Percentiles rank a stretch among this genome's conserved stretches.
These are phyloP conservation scores for Pyronema domesticum DNA, from an alignment of 495 filamentous ascomycete genomes.

Conservation along the genomic window DNA sequence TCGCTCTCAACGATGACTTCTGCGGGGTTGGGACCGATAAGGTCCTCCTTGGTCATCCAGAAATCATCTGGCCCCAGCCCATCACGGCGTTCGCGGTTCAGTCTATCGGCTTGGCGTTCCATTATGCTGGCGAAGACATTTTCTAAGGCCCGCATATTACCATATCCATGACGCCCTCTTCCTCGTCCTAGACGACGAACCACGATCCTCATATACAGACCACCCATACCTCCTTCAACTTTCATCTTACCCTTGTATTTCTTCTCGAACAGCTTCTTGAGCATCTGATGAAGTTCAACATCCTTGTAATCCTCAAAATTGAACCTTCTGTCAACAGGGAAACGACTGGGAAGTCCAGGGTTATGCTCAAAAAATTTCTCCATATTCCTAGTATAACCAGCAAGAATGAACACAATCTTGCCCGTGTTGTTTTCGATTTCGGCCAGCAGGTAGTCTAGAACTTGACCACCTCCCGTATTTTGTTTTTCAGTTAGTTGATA, in stretches of 20 bases:
- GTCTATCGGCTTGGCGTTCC: constrained; percentile 36
- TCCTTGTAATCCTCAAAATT: constrained; percentile 56
- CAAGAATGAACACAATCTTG: constrained; percentile 58
- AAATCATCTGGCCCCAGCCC: constrained; percentile 22
- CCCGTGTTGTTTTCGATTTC: constrained; percentile 63
- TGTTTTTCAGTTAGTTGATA: constrained; percentile 41
- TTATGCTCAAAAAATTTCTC: constrained; percentile 65
- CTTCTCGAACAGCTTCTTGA: constrained; percentile 31
- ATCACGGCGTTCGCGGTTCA: constrained; percentile 28
- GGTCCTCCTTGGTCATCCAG: constrained; percentile 34
- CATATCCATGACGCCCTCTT: constrained; percentile 29
- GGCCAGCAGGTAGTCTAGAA: constrained; percentile 56
- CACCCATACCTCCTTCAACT: constrained; percentile 35
- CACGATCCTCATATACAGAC: constrained; percentile 42
- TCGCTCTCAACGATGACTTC: constrained; percentile 27
- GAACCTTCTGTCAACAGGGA: constrained; percentile 38
- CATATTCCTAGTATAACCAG: constrained; percentile 64
- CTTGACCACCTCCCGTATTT: constrained; percentile 33
- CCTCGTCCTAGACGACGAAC: constrained; percentile 36
- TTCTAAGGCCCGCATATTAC: constrained; percentile 43
- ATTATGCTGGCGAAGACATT: constrained; percentile 34
- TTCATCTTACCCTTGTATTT: constrained; percentile 34
- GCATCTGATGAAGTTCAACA: constrained; percentile 40
- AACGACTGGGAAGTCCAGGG: constrained; percentile 52
- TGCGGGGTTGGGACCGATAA: constrained; percentile 44